Conservation (phyloP, 306 rosid genomes). For the Casuarina equisetifolia region DNA sequence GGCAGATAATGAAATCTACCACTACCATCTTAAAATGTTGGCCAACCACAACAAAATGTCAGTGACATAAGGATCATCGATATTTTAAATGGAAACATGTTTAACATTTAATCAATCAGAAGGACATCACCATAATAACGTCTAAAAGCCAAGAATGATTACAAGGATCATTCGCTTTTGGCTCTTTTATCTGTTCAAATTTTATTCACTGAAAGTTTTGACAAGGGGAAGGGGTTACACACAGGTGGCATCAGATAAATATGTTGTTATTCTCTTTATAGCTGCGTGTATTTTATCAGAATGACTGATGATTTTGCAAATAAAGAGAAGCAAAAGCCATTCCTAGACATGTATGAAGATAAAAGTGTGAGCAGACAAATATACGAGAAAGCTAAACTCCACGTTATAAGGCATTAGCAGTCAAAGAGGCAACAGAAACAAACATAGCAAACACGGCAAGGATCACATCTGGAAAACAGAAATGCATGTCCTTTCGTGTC, state of each 20-base stretch:
- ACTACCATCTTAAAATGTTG: not conserved
- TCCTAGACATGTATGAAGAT: too few species aligned
- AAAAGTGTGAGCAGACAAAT: too few species aligned
- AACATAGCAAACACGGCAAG: conserved; percentile 1
- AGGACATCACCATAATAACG: not conserved
- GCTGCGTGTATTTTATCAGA: too few species aligned
- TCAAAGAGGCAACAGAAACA: not conserved
- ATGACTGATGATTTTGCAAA: too few species aligned
- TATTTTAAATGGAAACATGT: not conserved
- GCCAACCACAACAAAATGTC: not conserved
- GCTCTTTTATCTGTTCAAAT: not conserved
- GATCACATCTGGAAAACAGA: not conserved
- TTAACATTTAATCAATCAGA: not conserved
- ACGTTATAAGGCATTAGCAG: not conserved
- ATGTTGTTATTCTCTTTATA: too few species aligned
- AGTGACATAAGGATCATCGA: not conserved
- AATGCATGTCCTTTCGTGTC: not conserved
- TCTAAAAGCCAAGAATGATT: not conserved
- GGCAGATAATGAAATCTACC: not conserved
- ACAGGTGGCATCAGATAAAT: too few species aligned
- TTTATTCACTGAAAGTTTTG: not conserved
- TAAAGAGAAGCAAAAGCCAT: too few species aligned
- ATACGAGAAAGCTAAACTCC: not conserved
- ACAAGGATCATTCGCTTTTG: not conserved
- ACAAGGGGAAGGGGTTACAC: not conserved